Conservation (phyloP, 164 flowering plant genomes). For the Litsea cubeba region DNA sequence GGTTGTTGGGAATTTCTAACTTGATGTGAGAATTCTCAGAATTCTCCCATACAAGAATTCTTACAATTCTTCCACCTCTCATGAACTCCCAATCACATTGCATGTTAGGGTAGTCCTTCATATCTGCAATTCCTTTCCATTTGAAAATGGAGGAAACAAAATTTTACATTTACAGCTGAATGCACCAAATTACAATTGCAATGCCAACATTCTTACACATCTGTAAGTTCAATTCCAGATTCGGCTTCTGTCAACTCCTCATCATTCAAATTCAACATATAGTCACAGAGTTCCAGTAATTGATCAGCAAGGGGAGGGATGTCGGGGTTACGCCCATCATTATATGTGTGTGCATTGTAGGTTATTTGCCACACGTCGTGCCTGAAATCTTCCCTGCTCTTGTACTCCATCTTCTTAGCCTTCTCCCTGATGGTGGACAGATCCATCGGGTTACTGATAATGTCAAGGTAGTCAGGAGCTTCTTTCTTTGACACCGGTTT, state of each 20-base stretch:
- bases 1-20: too few species aligned
- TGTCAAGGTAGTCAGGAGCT: conserved; percentile 81
- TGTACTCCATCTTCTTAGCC: conserved; percentile 77
- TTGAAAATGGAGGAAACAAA: too few species aligned
- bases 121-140: too few species aligned
- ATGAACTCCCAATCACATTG: too few species aligned
- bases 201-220: not conserved
- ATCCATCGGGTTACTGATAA: conserved; percentile 75
- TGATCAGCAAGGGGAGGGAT: conserved; percentile 99
- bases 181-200: too few species aligned
- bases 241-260: conserved; percentile 61
- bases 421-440: conserved; percentile 82
- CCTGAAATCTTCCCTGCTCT: conserved; percentile 62
- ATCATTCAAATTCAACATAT: conserved; percentile 39
- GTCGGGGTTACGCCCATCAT: conserved; percentile 70
- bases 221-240: conserved; percentile 45
- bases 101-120: too few species aligned
- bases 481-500: conserved; percentile 89
- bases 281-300: conserved; percentile 80
- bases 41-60: too few species aligned
- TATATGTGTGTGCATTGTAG: conserved; percentile 74
- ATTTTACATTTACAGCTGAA: too few species aligned
- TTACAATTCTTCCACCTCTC: too few species aligned
- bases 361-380: conserved; percentile 90
- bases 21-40: too few species aligned